These are phyloP conservation scores for Centrapalus pauciflorus DNA, from an alignment of 129 eudicot genomes.

Conservation along the genomic window DNA sequence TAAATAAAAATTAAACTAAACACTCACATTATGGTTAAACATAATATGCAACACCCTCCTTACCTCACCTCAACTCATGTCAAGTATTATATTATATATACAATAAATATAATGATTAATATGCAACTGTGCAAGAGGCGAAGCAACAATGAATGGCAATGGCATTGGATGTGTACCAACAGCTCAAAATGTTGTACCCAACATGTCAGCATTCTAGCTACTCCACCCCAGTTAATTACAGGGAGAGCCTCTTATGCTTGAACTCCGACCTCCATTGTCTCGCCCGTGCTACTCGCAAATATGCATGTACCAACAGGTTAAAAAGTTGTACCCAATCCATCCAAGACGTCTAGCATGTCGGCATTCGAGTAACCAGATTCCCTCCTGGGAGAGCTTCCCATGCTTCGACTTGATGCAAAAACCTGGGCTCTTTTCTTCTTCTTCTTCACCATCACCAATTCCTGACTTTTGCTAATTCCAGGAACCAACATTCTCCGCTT, in stretches of 20 bases:
- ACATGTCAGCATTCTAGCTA: constrained; percentile 11
- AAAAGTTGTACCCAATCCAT: constrained; percentile 52
- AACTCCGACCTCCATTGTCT: not conserved
- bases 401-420: constrained; percentile 72
- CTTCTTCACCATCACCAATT: constrained; percentile 42
- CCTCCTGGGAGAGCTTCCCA: constrained; percentile 63
- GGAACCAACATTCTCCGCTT: constrained; percentile 51
- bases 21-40: constrained; percentile 8
- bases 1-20: constrained; percentile 3
- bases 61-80: too few species aligned
- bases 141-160: not conserved
- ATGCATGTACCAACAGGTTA: constrained; percentile 27
- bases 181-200: constrained; percentile 33
- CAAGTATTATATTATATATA: constrained; percentile 5
- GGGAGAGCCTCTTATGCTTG: constrained; percentile 56
- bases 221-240: constrained; percentile 12
- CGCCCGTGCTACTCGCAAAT: too few species aligned
- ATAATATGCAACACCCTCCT: constrained; percentile 13
- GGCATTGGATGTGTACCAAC: constrained; percentile 11
- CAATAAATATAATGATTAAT: not conserved
- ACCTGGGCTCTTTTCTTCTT: constrained; percentile 24
- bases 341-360: constrained; percentile 56
- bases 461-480: constrained; percentile 91
- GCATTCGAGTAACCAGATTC: constrained; percentile 29
- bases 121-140: too few species aligned